Base-by-base conservation (phyloP, 1,284 basidiomycete genomes). In the Laetiporus sulphureus region DNA sequence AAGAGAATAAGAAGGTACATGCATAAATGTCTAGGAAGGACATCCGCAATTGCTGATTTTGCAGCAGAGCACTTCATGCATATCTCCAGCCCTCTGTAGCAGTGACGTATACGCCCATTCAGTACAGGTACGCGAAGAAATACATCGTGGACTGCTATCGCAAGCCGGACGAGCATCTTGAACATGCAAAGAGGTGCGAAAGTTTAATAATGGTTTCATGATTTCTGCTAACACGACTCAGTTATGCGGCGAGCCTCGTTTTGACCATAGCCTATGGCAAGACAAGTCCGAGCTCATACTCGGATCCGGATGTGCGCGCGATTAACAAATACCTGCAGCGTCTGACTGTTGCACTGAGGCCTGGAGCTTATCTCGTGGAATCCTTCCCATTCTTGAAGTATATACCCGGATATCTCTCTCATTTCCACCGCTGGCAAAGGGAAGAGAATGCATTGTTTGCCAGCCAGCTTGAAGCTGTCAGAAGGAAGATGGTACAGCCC, bases 181-280 rank as follows among this genome's bases (percentile, higher is more conserved):
- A 41, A 20, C 50, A 51, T 22, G 47, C 45, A 8, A 36, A 25
- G 25, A 18, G 22, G 22, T 34, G 7, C 13, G 25, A n/a, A n/a
- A n/a, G n/a, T n/a, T n/a, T n/a, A n/a, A n/a, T n/a, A n/a, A n/a
- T n/a, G n/a, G n/a, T n/a, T n/a, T n/a, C n/a, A n/a, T n/a, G n/a
- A n/a, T n/a, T n/a, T 19, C 22, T 19, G 24, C 18, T 8, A n/a
- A n/a, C 11, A 16, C 32, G 11, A 2, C 12, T 3, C 47, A 83
- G 80, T 23, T 85, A 78, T 49, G 74, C 79, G 0, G 74, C 79
- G 0, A 75, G 73, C 0, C 71, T 83, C 0, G 78, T 83, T 2
- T 69, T 85, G 60, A 68, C 73, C 2, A 66, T 85, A 35, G 75
- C 81, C 5, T 85, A 85, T 47, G 83, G 81, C 0, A 79, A 77